phyloP scores from a whole-genome alignment of 139 green algal species.

The Chlamydomonas asymmetrica region DNA sequence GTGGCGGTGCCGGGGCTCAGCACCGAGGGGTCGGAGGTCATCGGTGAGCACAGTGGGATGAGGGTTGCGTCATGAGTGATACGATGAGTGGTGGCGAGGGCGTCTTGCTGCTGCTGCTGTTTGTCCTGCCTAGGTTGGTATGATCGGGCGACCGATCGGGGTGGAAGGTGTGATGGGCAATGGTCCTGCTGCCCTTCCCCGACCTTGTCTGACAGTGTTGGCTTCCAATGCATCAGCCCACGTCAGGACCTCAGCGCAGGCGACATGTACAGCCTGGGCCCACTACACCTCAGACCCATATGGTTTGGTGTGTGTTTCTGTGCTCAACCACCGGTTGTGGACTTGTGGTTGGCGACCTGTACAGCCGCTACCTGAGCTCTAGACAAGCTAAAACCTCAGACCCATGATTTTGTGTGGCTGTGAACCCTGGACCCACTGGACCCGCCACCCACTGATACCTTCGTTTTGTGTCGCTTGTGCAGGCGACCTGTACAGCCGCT shows the following conservation, averaged over 20 bases:
- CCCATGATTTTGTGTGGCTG: not conserved
- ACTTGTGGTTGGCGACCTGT: not conserved
- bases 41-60: no score
- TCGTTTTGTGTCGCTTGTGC: not conserved
- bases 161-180: no score
- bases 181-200: no score
- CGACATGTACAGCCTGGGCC: no score
- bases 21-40: slow-evolving; percentile 3
- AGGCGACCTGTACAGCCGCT: slow-evolving; percentile 19
- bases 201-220: no score
- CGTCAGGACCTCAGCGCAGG: no score
- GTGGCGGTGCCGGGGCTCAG: slow-evolving; percentile 26
- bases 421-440: not conserved
- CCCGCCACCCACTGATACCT: not conserved
- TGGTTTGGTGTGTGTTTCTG: not conserved
- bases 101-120: not conserved
- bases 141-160: no score
- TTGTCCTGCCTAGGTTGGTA: not conserved
- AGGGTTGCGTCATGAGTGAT: no score
- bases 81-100: not conserved
- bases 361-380: not conserved
- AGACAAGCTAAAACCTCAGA: not conserved
- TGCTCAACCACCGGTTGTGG: not conserved
- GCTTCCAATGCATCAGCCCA: no score
- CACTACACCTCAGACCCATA: no score